Evolutionary conservation across 192 early-diverging fungal genomes (phyloP), one percentile per base, ranked within the genome.

Genomic region (Gonapodya sp.): DNA sequence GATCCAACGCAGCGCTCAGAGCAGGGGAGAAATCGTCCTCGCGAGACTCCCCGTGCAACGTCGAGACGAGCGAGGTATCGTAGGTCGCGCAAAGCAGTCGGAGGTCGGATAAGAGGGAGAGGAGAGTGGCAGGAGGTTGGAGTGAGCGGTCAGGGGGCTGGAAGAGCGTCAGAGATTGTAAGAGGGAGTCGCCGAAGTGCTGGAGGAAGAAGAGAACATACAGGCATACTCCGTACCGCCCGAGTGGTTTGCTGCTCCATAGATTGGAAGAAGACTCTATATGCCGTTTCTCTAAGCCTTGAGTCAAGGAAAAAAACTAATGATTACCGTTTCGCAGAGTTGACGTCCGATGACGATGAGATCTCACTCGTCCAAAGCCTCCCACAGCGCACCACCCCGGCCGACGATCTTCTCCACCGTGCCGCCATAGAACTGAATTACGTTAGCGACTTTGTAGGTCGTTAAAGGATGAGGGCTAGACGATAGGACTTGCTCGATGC

Each of bases 401-500:
- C 91, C 90, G 36, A 95, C 83, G 18, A 93, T 85, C 34, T 84
- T 85, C 1, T 83, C 82, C 35, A 95, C 90, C 0, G 92, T 95
- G 32, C 88, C 83, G 16, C 86, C 85, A 83, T 95, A 95, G 81
- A 94, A 95, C 81, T 94, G 92, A 79, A 94, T 87, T 0, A 93
- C 86, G 80, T 93, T 94, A 0, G 89, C 87, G 2, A 94, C 85
- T 35, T 89, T 89, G 83, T 93, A 95, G 0, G 88, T 87, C 0
- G 86, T 88, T 31, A 94, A 89, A 30, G 93, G 86, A 72, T 88
- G 89, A 0, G 86, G 88, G 80, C 92, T 90, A 8, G 92, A 87
- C 0, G 90, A 82, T 18, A 95, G 83, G n/a, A 94, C 91, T 84
- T 93, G 91, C 80, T 94, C 93, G 34, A 95, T 87, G 73, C 94